Percentiles rank a stretch among this genome's conserved stretches.
These are phyloP conservation scores for Tolypocladium sp. DNA, from an alignment of 2,329 filamentous ascomycete species.

Conservation along the genomic window DNA sequence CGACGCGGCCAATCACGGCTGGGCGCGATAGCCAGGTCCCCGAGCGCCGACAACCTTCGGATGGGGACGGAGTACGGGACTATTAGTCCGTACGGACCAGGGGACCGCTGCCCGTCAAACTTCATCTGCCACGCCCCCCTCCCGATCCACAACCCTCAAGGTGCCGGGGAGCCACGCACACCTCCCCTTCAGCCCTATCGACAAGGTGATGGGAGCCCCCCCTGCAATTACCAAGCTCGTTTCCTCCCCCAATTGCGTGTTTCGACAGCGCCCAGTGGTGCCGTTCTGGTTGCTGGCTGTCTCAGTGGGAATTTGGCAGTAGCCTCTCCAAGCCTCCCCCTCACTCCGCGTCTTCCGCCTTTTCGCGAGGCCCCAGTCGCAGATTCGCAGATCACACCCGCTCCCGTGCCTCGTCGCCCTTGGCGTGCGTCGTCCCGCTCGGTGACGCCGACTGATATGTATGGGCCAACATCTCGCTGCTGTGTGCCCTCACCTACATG, in stretches of 20 bases:
- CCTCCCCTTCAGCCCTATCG: slow-evolving; percentile 9
- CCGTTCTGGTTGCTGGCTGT: not conserved
- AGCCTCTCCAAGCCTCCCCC: not conserved
- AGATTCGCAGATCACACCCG: not conserved
- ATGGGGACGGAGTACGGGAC: too few species aligned
- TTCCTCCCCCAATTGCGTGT: not conserved
- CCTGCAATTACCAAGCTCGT: not conserved
- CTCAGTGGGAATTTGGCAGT: not conserved
- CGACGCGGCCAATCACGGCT: slow-evolving; percentile 2
- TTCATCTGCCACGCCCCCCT: not conserved
- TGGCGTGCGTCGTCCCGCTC: slow-evolving; percentile 1
- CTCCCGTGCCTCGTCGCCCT: not conserved
- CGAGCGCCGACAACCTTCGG: not conserved
- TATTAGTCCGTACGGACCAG: not conserved
- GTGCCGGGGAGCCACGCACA: slow-evolving; percentile 1
- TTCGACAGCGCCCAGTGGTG: not conserved
- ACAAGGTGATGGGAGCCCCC: not conserved
- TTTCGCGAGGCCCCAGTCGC: not conserved
- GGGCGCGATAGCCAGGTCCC: not conserved
- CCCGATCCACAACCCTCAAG: not conserved
- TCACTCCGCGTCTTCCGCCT: not conserved
- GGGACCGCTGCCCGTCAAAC: not conserved
- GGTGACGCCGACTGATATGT: slow-evolving; percentile 2
- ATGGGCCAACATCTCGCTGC: not conserved
- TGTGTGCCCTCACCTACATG: not conserved